A percentile compares a stretch with the other conserved stretches of the same genome.
phyloP scores from a whole-genome alignment of 441 rosid genomes.

The Capsella rubella region DNA sequence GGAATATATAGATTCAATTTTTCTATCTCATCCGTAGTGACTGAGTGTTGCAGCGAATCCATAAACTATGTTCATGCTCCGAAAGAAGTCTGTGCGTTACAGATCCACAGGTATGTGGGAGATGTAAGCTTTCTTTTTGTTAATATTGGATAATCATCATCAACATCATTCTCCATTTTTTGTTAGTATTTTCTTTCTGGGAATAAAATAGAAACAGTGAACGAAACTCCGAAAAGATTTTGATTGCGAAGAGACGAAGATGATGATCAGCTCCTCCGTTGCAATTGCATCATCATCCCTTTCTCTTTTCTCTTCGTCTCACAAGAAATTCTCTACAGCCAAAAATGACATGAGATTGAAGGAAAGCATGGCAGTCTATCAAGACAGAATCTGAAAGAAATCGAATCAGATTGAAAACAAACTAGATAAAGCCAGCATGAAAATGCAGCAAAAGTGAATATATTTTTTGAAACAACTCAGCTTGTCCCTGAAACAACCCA shows the following conservation, averaged over 20 bases:
- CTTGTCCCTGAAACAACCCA: neutral
- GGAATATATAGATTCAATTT: neutral
- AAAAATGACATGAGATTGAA: neutral
- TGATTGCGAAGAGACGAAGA: no score
- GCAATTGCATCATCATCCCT: no score
- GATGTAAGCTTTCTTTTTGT: neutral
- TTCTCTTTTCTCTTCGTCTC: no score
- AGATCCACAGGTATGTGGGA: neutral
- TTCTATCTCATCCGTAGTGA: neutral
- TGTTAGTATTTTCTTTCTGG: no score
- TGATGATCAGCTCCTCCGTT: no score
- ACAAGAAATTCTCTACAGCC: no score
- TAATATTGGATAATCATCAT: neutral
- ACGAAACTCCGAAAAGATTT: slow-evolving; percentile 57
- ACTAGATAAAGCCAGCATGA: neutral
- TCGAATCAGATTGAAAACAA: neutral
- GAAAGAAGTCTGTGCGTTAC: neutral
- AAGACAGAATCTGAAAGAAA: neutral
- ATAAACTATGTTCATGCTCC: neutral
- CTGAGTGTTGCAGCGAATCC: neutral
- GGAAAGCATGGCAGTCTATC: neutral
- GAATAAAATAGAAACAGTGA: no score
- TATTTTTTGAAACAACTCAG: slow-evolving; percentile 4
- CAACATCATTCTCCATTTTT: slow-evolving; percentile 1
- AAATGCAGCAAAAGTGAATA: no score